Base-by-base conservation (phyloP, 148 eudicot genomes). In the Vaccinium corymbosum region DNA sequence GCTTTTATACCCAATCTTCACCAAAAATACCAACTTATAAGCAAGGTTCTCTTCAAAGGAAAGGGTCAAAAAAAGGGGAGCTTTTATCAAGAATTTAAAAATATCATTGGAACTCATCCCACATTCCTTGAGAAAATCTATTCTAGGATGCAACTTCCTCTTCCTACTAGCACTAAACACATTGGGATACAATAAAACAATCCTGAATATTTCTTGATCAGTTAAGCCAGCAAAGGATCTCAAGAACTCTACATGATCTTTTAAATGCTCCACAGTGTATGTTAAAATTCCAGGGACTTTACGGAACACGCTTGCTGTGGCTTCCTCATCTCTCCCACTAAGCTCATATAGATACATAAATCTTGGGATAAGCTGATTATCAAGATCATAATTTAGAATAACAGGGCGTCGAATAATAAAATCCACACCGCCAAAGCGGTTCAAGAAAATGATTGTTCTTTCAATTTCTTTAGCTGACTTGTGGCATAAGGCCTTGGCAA, bases 41-140 rank as follows among this genome's bases (percentile, higher is more conserved):
- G 95, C 94, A 62, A 96, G 89, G 90, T 96, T 96, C 29, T 83
- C 92, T 79, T 91, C 89, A 61, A 94, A 96, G 6, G 99, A 96
- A 83, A 96, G 87, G 64, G 92, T 91, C 9, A 97, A 86, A 84
- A 93, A 97, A 79, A 93, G 70, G 1, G 99, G 97, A 7, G 95
- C 90, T 86, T 91, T 93, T 46, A 79, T 87, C 90, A 94, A 87
- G 82, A 97, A 93, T 83, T 87, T 93, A 82, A 81, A 93, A 71
- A 97, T 91, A 73, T 94, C 97, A n/a, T 85, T 82, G 17, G 98
- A 87, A 88, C 83, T 92, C 86, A 97, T 86, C 49, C 97, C 95
- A 85, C 98, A 97, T 76, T 93, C 89, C 90, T 92, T 93, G 35
- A 97, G 89, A 85, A 97, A 92, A 48, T 92, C 91, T 48, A 97